A percentile compares a stretch with the other conserved stretches of the same genome.
phyloP scores from a whole-genome alignment of 73 alveolate species.

The Blepharisma japonicum region DNA sequence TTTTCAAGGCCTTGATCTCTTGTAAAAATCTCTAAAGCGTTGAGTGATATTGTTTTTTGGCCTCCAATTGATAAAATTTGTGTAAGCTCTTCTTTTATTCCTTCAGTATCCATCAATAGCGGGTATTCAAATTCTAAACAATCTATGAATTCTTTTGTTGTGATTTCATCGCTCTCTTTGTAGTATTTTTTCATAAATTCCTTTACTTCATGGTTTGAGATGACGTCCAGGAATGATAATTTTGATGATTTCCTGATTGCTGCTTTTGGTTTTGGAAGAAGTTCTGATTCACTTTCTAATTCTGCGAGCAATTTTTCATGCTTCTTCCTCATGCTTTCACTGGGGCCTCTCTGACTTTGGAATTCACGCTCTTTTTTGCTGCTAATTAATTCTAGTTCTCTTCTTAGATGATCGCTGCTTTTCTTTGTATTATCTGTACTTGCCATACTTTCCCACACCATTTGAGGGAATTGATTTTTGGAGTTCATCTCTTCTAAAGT shows the following conservation, averaged over 20 bases:
- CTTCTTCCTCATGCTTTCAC: background rate
- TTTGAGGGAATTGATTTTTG: background rate
- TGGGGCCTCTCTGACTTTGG: background rate
- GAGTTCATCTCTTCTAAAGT: background rate
- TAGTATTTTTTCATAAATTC: background rate
- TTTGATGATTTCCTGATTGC: background rate
- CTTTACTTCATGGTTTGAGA: background rate
- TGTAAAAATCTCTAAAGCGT: conserved; percentile 16
- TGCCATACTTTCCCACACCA: background rate
- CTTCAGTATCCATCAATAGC: background rate
- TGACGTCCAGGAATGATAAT: background rate
- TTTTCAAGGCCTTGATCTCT: conserved; percentile 12
- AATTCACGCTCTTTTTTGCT: no score
- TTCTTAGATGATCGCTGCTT: background rate
- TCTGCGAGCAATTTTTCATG: background rate
- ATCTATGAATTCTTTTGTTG: background rate
- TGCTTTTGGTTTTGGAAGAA: background rate
- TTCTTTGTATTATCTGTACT: background rate
- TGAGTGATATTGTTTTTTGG: background rate
- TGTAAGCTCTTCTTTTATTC: background rate
- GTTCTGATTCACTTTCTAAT: background rate
- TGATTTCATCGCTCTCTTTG: background rate
- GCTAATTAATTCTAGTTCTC: no score
- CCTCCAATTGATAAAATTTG: background rate
- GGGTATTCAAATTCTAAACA: conserved; percentile 16